Evolutionary conservation across 2,329 filamentous ascomycete species (phyloP).

Genomic region (Alternaria triticina): DNA sequence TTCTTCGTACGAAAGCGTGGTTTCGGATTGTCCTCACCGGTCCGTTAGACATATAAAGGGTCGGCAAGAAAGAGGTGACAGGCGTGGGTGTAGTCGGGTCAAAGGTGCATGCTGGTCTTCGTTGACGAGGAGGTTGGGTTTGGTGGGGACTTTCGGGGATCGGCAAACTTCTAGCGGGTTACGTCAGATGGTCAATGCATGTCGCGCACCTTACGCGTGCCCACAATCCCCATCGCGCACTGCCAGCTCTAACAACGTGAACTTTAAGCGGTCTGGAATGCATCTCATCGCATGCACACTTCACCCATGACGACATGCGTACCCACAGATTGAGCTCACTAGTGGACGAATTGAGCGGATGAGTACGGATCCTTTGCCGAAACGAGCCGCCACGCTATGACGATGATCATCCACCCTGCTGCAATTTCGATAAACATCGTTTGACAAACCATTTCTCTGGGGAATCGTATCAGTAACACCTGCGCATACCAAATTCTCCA

Average conservation of each 20-base stretch:
- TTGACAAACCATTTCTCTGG: constrained; percentile 1
- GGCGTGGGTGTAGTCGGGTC: neutral
- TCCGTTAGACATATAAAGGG: neutral
- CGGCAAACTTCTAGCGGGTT: neutral
- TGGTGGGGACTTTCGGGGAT: neutral
- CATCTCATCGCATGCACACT: neutral
- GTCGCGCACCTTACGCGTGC: constrained; percentile 9
- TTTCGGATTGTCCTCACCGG: neutral
- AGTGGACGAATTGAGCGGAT: constrained; percentile 9
- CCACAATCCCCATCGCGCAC: neutral
- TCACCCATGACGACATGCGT: constrained; percentile 14
- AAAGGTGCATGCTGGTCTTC: neutral
- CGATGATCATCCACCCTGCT: constrained; percentile 15
- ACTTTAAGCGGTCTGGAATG: neutral
- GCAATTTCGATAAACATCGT: constrained; percentile 9
- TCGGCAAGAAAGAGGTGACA: neutral
- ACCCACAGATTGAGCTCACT: neutral
- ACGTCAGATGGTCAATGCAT: constrained; percentile 12
- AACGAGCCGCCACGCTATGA: constrained; percentile 20
- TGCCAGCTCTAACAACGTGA: neutral
- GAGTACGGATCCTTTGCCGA: constrained; percentile 18
- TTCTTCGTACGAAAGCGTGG: neutral
- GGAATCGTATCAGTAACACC: neutral
- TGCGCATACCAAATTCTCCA: neutral
- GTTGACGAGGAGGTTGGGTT: neutral